Percentiles rank a stretch among this genome's conserved stretches.
These are phyloP conservation scores for Collybiopsis luxurians DNA, from an alignment of 768 basidiomycete genomes.

Conservation along the genomic window DNA sequence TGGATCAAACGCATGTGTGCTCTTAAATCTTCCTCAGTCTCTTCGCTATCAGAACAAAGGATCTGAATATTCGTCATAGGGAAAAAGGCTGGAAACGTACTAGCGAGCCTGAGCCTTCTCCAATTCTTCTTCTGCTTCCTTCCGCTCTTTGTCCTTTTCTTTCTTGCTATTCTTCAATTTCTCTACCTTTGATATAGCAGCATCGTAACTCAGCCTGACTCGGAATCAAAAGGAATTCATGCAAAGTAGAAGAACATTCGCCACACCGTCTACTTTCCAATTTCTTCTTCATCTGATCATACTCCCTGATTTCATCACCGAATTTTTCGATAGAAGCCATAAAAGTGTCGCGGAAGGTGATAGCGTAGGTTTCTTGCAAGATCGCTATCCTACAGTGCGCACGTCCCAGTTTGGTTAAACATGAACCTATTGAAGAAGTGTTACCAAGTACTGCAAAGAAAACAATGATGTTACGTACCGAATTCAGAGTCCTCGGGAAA, in stretches of 20 bases:
- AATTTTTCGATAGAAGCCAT: slow-evolving; percentile 63
- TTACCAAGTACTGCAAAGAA: not conserved
- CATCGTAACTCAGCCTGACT: slow-evolving; percentile 71
- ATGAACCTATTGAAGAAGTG: slow-evolving; percentile 47
- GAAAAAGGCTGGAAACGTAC: slow-evolving; percentile 40
- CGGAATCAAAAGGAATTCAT: not conserved
- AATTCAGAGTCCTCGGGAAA: slow-evolving; percentile 75
- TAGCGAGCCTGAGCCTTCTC: slow-evolving; percentile 70
- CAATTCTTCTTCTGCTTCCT: slow-evolving; percentile 81
- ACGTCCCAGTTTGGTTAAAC: slow-evolving; percentile 71
- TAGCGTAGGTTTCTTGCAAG: slow-evolving; percentile 77
- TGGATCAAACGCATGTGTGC: slow-evolving; percentile 77
- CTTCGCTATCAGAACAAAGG: slow-evolving; percentile 53
- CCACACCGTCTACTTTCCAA: slow-evolving; percentile 78
- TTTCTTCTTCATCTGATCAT: slow-evolving; percentile 78
- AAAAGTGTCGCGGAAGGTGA: slow-evolving; percentile 73
- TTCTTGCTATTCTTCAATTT: slow-evolving; percentile 73
- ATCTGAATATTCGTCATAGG: not conserved
- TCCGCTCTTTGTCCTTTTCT: slow-evolving; percentile 78
- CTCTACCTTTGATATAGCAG: slow-evolving; percentile 67
- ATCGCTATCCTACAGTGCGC: slow-evolving; percentile 85
- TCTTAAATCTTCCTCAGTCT: slow-evolving; percentile 83
- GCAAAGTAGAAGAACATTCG: not conserved
- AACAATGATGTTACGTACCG: slow-evolving; percentile 36
- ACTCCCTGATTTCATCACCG: slow-evolving; percentile 78